phyloP scores from a whole-genome alignment of 345 rosid species.

The Dimocarpus longan region DNA sequence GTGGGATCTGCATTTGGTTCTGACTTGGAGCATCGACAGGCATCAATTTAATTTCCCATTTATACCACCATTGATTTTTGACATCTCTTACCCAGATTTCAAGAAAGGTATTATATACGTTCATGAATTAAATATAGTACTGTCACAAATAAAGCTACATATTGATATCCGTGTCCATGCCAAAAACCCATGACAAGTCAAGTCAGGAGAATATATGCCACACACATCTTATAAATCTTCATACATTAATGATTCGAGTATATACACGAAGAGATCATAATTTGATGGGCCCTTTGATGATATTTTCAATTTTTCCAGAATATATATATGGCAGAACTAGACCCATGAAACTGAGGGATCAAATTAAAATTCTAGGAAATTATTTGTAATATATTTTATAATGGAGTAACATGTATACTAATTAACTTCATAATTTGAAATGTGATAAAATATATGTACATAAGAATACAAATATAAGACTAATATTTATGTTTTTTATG shows the following conservation, averaged over 20 bases:
- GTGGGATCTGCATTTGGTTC: slow-evolving; percentile 3
- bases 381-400: no score
- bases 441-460: no score
- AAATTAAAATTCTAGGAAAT: no score
- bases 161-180: neutral
- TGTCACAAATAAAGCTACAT: neutral
- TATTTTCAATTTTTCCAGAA: neutral
- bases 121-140: neutral
- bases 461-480: no score
- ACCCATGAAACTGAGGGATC: no score
- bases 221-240: neutral
- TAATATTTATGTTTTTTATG: no score
- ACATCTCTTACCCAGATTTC: neutral
- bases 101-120: neutral
- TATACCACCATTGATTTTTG: slow-evolving; percentile 8
- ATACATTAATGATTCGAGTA: slow-evolving; percentile 2
- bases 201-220: slow-evolving; percentile 23
- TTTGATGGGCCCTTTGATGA: neutral
- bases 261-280: neutral
- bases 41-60: slow-evolving; percentile 22
- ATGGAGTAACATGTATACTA: no score
- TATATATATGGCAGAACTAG: no score
- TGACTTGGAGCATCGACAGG: neutral
- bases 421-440: no score
- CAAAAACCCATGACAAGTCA: slow-evolving; percentile 4